Evolutionary conservation across 208 protist species (phyloP).

Genomic region (Crithidia mellificae): DNA sequence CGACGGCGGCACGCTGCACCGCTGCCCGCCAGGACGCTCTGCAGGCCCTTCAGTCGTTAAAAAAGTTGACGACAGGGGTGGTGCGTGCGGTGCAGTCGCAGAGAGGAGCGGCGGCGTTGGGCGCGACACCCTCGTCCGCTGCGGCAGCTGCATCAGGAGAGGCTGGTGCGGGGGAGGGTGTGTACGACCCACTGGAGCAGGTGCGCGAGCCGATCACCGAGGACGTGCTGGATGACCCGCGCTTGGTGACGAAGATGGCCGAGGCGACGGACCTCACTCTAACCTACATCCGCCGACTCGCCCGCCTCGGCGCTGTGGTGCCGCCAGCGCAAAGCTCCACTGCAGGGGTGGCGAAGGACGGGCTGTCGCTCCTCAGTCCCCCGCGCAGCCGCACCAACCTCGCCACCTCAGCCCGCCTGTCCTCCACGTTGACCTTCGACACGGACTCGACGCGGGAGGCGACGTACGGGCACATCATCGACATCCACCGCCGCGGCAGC

Average conservation of each 20-base stretch:
- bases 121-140: too few relatives aligned
- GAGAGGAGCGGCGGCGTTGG: neutral
- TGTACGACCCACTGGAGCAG: slow-evolving; percentile 35
- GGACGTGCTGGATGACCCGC: slow-evolving; percentile 43
- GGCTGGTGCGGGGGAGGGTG: neutral
- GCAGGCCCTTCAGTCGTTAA: slow-evolving; percentile 38
- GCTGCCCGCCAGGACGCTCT: slow-evolving; percentile 35
- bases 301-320: neutral
- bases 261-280: slow-evolving; percentile 52
- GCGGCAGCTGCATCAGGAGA: too few relatives aligned
- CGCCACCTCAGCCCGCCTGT: slow-evolving; percentile 5
- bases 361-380: neutral
- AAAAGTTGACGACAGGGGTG: slow-evolving; percentile 32
- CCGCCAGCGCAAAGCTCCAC: neutral
- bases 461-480: slow-evolving; percentile 2
- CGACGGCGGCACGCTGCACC: neutral
- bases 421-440: slow-evolving; percentile 7
- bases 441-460: neutral
- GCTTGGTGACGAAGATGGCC: slow-evolving; percentile 47
- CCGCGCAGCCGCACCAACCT: slow-evolving; percentile 1
- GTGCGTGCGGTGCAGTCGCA: slow-evolving; percentile 17
- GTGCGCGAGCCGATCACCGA: slow-evolving; percentile 26
- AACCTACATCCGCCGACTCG: slow-evolving; percentile 35
- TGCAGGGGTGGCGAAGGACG: neutral
- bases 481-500: slow-evolving; percentile 13